Percentiles rank a stretch among this genome's conserved stretches.
These are phyloP conservation scores for Yamadazyma epiphylla DNA, from an alignment of 1,139 yeast species.

Conservation along the genomic window DNA sequence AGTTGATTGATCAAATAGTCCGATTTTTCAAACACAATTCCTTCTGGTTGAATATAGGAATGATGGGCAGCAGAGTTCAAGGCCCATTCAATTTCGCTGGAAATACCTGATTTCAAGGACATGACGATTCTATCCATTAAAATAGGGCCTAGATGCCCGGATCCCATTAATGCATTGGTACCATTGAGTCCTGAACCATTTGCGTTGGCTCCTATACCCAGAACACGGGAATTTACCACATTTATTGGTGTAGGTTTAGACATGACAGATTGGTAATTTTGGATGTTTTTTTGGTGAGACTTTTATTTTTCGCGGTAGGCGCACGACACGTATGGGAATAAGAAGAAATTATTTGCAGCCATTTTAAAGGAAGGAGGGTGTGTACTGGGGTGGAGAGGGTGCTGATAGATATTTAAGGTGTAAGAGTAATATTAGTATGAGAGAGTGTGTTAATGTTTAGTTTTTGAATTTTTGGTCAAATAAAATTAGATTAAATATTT, in stretches of 20 bases:
- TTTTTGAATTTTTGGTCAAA: no score
- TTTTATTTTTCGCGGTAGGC: no score
- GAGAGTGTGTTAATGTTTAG: no score
- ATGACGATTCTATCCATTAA: conserved; percentile 57
- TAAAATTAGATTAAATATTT: no score
- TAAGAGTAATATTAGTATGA: no score
- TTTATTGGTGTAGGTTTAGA: not conserved
- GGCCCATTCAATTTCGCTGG: conserved; percentile 65
- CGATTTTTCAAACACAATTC: conserved; percentile 45
- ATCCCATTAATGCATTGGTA: conserved; percentile 22
- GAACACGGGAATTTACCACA: not conserved
- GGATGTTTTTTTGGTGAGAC: no score
- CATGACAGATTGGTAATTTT: no score
- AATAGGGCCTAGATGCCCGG: conserved; percentile 53
- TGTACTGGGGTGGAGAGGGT: no score
- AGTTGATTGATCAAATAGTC: conserved; percentile 50
- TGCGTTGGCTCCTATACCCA: conserved; percentile 2
- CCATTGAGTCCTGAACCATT: conserved; percentile 5
- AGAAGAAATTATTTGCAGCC: no score
- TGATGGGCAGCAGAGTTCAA: conserved; percentile 54
- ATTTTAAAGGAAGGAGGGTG: no score
- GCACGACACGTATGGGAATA: no score
- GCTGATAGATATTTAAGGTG: no score
- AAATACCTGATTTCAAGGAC: conserved; percentile 60
- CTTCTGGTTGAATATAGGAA: conserved; percentile 48